Conservation (phyloP, 1,284 basidiomycete species). For the Microbotryum violaceum region DNA sequence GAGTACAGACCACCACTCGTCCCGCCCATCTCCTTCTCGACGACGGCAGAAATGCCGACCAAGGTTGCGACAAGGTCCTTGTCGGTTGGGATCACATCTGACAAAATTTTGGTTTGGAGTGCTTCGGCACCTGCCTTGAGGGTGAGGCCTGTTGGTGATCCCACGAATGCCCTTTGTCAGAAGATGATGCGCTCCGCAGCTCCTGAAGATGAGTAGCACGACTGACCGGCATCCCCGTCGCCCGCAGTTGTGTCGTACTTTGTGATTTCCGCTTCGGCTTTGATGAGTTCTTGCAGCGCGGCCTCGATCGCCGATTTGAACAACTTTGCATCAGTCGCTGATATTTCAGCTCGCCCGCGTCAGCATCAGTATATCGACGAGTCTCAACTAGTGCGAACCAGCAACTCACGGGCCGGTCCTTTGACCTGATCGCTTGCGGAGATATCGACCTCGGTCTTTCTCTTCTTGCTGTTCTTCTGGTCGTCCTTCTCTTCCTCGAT, state of each 20-base stretch:
- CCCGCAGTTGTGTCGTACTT: constrained; percentile 73
- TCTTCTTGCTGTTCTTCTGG: constrained; percentile 24
- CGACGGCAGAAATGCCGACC: constrained; percentile 62
- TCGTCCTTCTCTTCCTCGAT: constrained; percentile 24
- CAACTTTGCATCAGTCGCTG: constrained; percentile 35
- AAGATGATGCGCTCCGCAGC: neutral
- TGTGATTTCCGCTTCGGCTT: constrained; percentile 80
- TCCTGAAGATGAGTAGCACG: constrained; percentile 19
- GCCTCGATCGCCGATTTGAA: constrained; percentile 56
- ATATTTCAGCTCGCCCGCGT: neutral
- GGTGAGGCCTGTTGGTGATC: constrained; percentile 60
- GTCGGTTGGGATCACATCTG: constrained; percentile 39
- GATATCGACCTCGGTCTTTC: neutral
- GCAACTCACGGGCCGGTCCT: constrained; percentile 23
- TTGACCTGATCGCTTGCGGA: constrained; percentile 17
- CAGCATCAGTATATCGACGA: neutral
- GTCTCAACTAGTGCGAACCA: neutral
- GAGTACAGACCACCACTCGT: constrained; percentile 87
- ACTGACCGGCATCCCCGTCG: constrained; percentile 44
- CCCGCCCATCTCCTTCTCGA: constrained; percentile 81
- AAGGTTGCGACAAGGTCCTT: constrained; percentile 58
- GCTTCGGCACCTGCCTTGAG: constrained; percentile 63
- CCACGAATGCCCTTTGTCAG: too few relatives aligned
- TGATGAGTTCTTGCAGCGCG: constrained; percentile 63
- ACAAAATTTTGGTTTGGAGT: constrained; percentile 44